Evolutionary conservation across 2,329 filamentous ascomycete genomes (phyloP).

Genomic region (Claviceps spartinae): DNA sequence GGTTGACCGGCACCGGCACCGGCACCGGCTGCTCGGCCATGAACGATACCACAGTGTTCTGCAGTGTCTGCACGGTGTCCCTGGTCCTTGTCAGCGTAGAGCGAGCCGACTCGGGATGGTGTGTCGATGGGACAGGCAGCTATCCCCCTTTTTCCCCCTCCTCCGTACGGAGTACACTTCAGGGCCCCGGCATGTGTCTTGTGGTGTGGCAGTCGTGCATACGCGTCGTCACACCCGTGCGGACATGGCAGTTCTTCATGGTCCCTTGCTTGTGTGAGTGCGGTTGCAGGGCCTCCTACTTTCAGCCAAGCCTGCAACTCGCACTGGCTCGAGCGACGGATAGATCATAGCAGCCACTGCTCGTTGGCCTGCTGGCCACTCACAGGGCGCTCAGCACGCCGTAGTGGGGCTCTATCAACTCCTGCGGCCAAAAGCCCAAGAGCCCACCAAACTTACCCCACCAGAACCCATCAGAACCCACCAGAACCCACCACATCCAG

Average conservation of each 20-base stretch:
- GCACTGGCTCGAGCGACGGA: neutral
- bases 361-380: neutral
- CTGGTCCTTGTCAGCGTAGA: neutral
- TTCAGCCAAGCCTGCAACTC: neutral
- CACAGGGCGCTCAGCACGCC: neutral
- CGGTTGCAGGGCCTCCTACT: too few relatives aligned
- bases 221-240: too few relatives aligned
- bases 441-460: neutral
- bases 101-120: neutral
- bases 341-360: neutral
- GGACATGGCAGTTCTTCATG: too few relatives aligned
- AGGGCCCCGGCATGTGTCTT: too few relatives aligned
- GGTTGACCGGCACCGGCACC: neutral
- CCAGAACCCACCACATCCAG: neutral
- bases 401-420: neutral
- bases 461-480: neutral
- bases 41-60: neutral
- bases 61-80: slow-evolving; percentile 1
- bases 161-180: too few relatives aligned
- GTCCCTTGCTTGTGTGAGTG: too few relatives aligned
- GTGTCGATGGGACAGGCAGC: too few relatives aligned
- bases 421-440: neutral
- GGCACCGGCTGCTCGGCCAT: neutral
- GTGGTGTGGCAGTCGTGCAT: too few relatives aligned
- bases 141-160: neutral